Conservation (phyloP, 805 yeast species). For the Tetrapisispora iriomotensis region DNA sequence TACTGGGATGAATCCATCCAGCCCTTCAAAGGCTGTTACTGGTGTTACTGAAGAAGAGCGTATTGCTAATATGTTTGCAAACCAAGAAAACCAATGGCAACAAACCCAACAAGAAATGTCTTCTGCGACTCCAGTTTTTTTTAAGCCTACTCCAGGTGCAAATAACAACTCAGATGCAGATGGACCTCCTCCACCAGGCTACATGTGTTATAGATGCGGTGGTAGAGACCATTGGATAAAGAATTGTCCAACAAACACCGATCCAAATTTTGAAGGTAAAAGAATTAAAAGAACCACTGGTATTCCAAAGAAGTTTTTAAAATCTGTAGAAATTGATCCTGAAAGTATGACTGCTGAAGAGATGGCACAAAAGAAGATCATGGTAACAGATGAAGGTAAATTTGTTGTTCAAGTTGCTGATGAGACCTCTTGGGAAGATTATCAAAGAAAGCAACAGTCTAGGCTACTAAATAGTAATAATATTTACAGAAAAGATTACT, state of each 20-base stretch:
- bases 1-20: slow-evolving; percentile 4
- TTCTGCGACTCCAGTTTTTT: slow-evolving; percentile 66
- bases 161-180: slow-evolving; percentile 33
- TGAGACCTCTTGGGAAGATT: slow-evolving; percentile 78
- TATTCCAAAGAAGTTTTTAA: slow-evolving; percentile 87
- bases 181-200: slow-evolving; percentile 83
- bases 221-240: slow-evolving; percentile 93
- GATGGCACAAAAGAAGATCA: slow-evolving; percentile 45
- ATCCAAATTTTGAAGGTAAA: slow-evolving; percentile 89
- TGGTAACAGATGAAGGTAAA: slow-evolving; percentile 91
- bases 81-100: slow-evolving; percentile 91
- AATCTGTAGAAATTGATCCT: slow-evolving; percentile 52
- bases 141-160: slow-evolving; percentile 31
- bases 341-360: slow-evolving; percentile 55
- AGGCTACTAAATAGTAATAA: slow-evolving; percentile 31
- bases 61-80: slow-evolving; percentile 83
- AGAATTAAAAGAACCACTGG: slow-evolving; percentile 90
- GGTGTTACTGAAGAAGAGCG: slow-evolving; percentile 72
- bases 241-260: slow-evolving; percentile 88
- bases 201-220: slow-evolving; percentile 94
- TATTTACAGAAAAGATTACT: slow-evolving; percentile 38
- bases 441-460: slow-evolving; percentile 51
- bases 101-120: slow-evolving; percentile 89
- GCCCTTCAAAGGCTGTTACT: slow-evolving; percentile 25
- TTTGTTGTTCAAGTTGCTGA: slow-evolving; percentile 96